Evolutionary conservation across 257 asterid genomes (phyloP), one percentile per base, ranked within the genome.

Genomic region (Solanum chilense): DNA sequence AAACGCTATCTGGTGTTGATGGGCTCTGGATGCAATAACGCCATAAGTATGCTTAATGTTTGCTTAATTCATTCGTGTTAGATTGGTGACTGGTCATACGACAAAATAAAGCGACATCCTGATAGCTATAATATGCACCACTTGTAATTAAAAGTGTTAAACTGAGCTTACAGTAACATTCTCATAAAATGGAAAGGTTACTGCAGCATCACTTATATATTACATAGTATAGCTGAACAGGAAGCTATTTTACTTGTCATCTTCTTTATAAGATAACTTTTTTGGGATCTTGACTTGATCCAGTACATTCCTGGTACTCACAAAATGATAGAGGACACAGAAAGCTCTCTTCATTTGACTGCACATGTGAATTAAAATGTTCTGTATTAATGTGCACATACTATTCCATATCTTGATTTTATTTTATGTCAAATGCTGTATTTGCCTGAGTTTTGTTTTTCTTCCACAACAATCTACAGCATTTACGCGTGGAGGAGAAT

Each of bases 401-500:
- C 62, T 77, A 12, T 44, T 25, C 39, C 62, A 15, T 77, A 45
- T 25, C 52, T 44, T 14, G 62, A 12, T 25, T 27, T 70, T 70
- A 15, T 37, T 41, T 74, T 1, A 76, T 76, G 58, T 41, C 12
- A 35, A 76, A 76, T 41, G 83, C 83, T 44, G 37, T 42, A 25
- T 41, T 70, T 80, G 68, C 68, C 77, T 60, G 87, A 83, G 13
- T 27, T 71, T 73, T 86, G 37, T 76, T 77, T 80, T 49, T 88
- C 56, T 82, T 87, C 66, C 58, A 75, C 73, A 89, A 85, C 87
- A 90, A 86, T 86, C 83, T 93, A 94, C 93, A 97, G 99, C 98
- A 96, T 96, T 92, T 97, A 90, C 99, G 99, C 39, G 89, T 97
- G 83, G 99, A 97, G 93, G 99, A 97, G 95, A 97, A 97, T 90